Evolutionary conservation across 805 yeast species (phyloP).

Genomic region (Starmerella potacharoeniae): DNA sequence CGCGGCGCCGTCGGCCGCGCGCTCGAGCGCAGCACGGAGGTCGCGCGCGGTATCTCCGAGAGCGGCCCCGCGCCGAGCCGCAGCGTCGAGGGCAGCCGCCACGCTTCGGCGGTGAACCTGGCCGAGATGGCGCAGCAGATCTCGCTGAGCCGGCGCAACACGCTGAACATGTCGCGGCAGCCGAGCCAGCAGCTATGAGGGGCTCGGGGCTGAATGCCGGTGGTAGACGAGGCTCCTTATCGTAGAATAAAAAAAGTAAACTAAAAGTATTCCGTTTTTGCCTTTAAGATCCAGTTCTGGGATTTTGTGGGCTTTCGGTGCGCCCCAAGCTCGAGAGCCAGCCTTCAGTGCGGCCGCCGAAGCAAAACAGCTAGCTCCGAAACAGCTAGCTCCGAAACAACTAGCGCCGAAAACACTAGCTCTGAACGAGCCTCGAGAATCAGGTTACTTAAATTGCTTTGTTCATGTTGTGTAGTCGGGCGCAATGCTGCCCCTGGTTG

Average conservation of each 20-base stretch:
- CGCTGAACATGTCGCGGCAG: conserved; percentile 21
- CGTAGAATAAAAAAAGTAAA: not conserved
- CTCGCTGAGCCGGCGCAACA: conserved; percentile 23
- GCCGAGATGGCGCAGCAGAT: conserved; percentile 25
- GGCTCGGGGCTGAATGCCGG: conserved; percentile 1
- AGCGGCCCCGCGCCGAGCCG: conserved; percentile 11
- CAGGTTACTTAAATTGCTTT: too few relatives aligned
- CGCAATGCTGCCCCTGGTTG: too few relatives aligned
- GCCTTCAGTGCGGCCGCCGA: too few relatives aligned
- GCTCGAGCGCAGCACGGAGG: conserved; percentile 81
- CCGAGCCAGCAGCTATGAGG: conserved; percentile 12
- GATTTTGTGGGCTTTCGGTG: too few relatives aligned
- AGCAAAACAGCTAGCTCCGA: too few relatives aligned
- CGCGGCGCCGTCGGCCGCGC: conserved; percentile 81
- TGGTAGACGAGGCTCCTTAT: conserved; percentile 2
- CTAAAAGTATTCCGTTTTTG: not conserved
- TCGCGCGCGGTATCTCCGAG: conserved; percentile 36
- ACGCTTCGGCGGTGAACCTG: conserved; percentile 20
- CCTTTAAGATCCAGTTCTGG: too few relatives aligned
- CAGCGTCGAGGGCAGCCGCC: conserved; percentile 20
- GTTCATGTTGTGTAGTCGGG: too few relatives aligned
- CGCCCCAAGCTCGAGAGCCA: too few relatives aligned
- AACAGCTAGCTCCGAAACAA: too few relatives aligned
- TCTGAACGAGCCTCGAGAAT: too few relatives aligned
- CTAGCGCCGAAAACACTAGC: too few relatives aligned